phyloP scores from a whole-genome alignment of 2,329 filamentous ascomycete genomes.

The Talaromyces sp. region DNA sequence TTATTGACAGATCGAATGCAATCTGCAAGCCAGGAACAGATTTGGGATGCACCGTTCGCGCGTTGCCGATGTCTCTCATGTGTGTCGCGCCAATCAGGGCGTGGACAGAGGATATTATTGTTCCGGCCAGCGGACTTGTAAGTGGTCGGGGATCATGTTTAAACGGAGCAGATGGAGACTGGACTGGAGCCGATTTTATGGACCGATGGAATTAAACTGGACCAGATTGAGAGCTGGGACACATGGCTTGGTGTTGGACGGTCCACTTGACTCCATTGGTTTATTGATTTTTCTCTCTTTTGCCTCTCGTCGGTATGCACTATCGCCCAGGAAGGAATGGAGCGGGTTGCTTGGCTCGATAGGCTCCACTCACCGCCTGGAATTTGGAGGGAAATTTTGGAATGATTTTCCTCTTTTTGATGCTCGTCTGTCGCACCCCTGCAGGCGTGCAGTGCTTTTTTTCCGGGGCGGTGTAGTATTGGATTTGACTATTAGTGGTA shows the following conservation, averaged over 20 bases:
- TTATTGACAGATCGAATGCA: slow-evolving; percentile 23
- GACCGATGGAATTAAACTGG: not conserved
- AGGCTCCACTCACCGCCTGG: slow-evolving; percentile 19
- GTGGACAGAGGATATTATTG: slow-evolving; percentile 15
- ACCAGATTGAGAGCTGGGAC: slow-evolving; percentile 22
- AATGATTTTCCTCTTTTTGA: not conserved
- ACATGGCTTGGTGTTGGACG: slow-evolving; percentile 20
- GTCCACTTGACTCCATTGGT: slow-evolving; percentile 3
- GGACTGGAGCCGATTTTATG: slow-evolving; percentile 5
- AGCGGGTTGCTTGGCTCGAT: slow-evolving; percentile 6
- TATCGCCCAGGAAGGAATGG: slow-evolving; percentile 26
- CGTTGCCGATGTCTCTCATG: not conserved
- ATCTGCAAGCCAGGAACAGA: not conserved
- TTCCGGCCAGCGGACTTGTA: slow-evolving; percentile 7
- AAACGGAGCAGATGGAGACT: slow-evolving; percentile 7
- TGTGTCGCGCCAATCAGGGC: slow-evolving; percentile 16
- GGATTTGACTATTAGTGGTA: not conserved
- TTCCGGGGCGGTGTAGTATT: not conserved
- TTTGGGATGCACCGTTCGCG: slow-evolving; percentile 1
- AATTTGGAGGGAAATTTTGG: slow-evolving; percentile 2
- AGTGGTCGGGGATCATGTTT: slow-evolving; percentile 15
- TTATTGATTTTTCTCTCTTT: slow-evolving; percentile 12
- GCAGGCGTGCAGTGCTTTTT: not conserved
- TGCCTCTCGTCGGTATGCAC: slow-evolving; percentile 22
- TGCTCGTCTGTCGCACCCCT: not conserved